Percentiles rank a stretch among this genome's conserved stretches.
Conservation (phyloP, 2,329 filamentous ascomycete species). For the Beauveria varroae region DNA sequence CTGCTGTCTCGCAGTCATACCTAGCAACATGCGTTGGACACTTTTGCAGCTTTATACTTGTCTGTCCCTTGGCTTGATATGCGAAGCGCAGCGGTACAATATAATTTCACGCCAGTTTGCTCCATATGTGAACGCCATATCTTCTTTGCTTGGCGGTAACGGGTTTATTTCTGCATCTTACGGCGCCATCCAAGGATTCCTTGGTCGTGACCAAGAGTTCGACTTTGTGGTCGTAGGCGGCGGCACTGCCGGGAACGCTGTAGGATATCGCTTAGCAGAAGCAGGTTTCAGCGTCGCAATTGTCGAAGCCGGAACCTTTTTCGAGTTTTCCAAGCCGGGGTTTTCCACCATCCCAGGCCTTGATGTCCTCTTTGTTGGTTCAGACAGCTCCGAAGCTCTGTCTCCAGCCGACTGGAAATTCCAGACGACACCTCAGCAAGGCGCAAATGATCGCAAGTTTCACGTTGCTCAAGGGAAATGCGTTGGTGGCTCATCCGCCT, state of each 20-base stretch:
- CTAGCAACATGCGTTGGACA: not conserved
- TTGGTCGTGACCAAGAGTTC: not conserved
- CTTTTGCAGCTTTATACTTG: not conserved
- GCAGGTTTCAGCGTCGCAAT: conserved; percentile 18
- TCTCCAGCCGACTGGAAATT: conserved; percentile 22
- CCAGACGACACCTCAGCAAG: conserved; percentile 20
- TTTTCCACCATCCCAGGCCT: conserved; percentile 18
- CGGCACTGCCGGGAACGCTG: conserved; percentile 23
- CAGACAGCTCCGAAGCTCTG: conserved; percentile 15
- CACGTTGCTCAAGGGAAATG: conserved; percentile 31
- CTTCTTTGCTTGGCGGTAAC: not conserved
- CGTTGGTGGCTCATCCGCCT: conserved; percentile 30
- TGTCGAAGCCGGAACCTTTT: conserved; percentile 24
- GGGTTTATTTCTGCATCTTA: not conserved
- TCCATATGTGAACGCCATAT: not conserved
- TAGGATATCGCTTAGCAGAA: conserved; percentile 22
- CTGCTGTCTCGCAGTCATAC: no score
- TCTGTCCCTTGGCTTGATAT: not conserved
- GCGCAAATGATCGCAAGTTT: conserved; percentile 19
- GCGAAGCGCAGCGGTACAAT: not conserved
- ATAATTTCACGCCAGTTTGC: not conserved
- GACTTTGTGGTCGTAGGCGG: conserved; percentile 23
- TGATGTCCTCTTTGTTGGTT: conserved; percentile 17
- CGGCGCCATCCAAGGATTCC: not conserved
- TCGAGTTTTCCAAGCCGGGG: conserved; percentile 24